Evolutionary conservation across 495 filamentous ascomycete genomes (phyloP).

Genomic region (Tirmania nivea): DNA sequence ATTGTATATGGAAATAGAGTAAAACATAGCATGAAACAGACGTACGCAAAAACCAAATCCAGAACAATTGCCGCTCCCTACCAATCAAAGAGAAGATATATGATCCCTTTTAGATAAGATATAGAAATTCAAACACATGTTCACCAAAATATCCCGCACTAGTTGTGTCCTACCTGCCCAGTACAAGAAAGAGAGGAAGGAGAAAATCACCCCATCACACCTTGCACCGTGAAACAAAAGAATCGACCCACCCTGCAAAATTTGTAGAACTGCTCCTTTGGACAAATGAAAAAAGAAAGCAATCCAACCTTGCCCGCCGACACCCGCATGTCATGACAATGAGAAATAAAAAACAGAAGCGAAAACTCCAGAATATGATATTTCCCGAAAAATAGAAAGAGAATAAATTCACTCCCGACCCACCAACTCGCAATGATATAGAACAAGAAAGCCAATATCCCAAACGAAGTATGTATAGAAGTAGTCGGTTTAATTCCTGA

Average conservation of each 20-base stretch:
- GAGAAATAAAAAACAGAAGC: constrained; percentile 14
- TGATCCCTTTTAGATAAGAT: constrained; percentile 2
- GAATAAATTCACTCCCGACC: constrained; percentile 17
- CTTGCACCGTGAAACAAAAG: background rate
- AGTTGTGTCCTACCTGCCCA: too few relatives aligned
- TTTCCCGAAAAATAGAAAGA: constrained; percentile 14
- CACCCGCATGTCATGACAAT: constrained; percentile 18
- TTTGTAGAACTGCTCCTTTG: constrained; percentile 7
- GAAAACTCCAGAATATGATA: constrained; percentile 17
- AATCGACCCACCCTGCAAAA: constrained; percentile 15
- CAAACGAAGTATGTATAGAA: background rate
- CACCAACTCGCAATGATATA: constrained; percentile 17
- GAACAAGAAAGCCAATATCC: constrained; percentile 4
- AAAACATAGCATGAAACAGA: too few relatives aligned
- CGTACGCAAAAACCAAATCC: background rate
- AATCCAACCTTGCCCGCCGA: constrained; percentile 9
- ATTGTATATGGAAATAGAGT: too few relatives aligned
- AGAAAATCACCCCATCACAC: constrained; percentile 1
- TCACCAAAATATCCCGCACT: too few relatives aligned
- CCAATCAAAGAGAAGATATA: background rate
- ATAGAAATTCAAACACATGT: background rate
- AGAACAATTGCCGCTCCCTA: background rate
- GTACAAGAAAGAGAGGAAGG: background rate
- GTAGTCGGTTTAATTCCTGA: background rate
- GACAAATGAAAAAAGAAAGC: constrained; percentile 10